These are phyloP conservation scores for Didymella keratinophila DNA, from an alignment of 2,329 filamentous ascomycete species.

Conservation along the genomic window DNA sequence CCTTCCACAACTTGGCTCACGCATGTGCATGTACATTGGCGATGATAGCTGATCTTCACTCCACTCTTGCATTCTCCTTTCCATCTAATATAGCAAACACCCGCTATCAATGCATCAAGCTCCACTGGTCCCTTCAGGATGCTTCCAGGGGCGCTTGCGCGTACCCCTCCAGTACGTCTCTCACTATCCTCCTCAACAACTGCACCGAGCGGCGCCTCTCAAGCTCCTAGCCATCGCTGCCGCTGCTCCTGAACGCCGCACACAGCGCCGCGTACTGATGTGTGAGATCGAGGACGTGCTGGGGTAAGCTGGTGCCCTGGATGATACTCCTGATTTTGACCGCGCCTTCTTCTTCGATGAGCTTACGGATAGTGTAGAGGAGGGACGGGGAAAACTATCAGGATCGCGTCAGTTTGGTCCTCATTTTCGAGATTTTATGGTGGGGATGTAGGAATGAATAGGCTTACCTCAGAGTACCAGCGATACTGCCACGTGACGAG, in stretches of 20 bases:
- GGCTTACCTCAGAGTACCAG: slow-evolving; percentile 89
- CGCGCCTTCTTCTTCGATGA: slow-evolving; percentile 97
- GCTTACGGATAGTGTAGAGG: slow-evolving; percentile 83
- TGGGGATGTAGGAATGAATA: not conserved
- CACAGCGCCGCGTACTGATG: slow-evolving; percentile 96
- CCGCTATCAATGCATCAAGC: slow-evolving; percentile 12
- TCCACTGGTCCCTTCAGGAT: too few species aligned
- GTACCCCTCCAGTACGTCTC: not conserved
- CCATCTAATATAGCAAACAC: not conserved
- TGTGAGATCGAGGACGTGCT: slow-evolving; percentile 90
- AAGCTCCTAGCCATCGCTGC: slow-evolving; percentile 75
- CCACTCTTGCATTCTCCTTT: not conserved
- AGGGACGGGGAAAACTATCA: slow-evolving; percentile 85
- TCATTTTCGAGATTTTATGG: too few species aligned
- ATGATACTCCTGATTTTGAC: slow-evolving; percentile 98
- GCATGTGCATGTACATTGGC: too few species aligned
- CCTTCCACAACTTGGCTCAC: too few species aligned
- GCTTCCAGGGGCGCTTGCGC: too few species aligned
- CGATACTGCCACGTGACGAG: slow-evolving; percentile 98
- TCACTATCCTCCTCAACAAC: not conserved
- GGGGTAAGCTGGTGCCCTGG: slow-evolving; percentile 91
- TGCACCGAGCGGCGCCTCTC: not conserved
- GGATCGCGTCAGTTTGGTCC: not conserved
- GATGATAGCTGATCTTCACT: too few species aligned
- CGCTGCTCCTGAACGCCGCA: slow-evolving; percentile 92